These are phyloP conservation scores for Colletotrichum destructivum DNA, from an alignment of 2,329 filamentous ascomycete genomes.

Conservation along the genomic window DNA sequence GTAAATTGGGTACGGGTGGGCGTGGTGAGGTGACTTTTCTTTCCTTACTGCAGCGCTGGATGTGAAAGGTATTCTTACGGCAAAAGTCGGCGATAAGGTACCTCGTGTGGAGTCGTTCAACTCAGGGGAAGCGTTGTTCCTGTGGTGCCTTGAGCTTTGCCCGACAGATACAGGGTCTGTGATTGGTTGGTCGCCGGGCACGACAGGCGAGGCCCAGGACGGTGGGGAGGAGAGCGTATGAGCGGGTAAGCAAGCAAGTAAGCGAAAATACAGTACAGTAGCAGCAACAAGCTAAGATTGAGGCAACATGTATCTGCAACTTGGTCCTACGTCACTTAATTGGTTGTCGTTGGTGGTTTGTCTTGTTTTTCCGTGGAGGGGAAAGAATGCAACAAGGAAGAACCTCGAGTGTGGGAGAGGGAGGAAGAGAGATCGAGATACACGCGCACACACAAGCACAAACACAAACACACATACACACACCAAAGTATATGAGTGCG, in stretches of 20 bases:
- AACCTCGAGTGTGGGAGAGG: not conserved
- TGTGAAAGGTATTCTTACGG: not conserved
- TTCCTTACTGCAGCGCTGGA: not conserved
- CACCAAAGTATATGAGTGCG: constrained; percentile 7
- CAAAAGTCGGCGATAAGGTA: not conserved
- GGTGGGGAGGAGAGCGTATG: not conserved
- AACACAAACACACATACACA: not conserved
- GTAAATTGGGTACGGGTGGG: constrained; percentile 39
- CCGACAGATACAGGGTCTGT: constrained; percentile 6
- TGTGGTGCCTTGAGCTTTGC: constrained; percentile 29
- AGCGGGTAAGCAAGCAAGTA: not conserved
- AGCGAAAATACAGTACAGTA: not conserved
- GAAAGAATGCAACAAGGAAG: constrained; percentile 1
- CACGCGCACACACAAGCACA: not conserved
- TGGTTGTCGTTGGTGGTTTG: constrained; percentile 4
- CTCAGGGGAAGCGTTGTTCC: not conserved
- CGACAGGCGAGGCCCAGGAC: not conserved
- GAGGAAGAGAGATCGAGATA: constrained; percentile 6
- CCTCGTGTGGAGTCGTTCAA: not conserved
- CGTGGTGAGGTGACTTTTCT: constrained; percentile 17
- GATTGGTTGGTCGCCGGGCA: constrained; percentile 24
- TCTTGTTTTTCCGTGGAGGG: not conserved
- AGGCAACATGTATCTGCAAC: not conserved
- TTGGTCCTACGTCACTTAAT: constrained; percentile 24
- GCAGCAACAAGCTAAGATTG: not conserved